phyloP scores from a whole-genome alignment of 768 basidiomycete genomes.

The Xerocomellus intermedius region DNA sequence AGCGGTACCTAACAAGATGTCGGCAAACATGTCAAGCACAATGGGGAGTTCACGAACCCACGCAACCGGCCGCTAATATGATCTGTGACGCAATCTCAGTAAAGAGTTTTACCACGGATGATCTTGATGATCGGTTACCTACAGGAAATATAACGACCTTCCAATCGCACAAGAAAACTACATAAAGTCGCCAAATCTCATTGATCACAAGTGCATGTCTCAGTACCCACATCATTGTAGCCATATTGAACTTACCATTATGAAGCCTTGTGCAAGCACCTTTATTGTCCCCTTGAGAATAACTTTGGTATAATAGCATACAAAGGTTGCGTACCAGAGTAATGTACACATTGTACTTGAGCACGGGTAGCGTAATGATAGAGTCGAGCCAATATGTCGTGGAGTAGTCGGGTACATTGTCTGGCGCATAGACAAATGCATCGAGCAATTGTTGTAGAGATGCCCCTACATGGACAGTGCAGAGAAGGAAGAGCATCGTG shows the following conservation, averaged over 20 bases:
- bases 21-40: background rate
- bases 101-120: background rate
- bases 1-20: background rate
- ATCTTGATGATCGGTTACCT: background rate
- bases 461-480: background rate
- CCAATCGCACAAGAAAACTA: background rate
- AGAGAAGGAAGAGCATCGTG: background rate
- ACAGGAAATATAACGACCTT: background rate
- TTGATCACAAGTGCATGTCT: background rate
- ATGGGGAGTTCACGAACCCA: background rate
- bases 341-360: background rate
- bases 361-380: background rate
- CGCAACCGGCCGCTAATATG: background rate
- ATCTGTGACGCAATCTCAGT: background rate
- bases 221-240: no score
- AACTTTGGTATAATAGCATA: background rate
- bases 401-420: background rate
- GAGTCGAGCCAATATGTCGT: constrained; percentile 1
- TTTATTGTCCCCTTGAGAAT: background rate
- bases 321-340: background rate
- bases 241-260: background rate
- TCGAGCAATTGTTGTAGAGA: constrained; percentile 3
- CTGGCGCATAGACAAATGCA: background rate
- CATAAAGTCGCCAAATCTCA: constrained; percentile 4
- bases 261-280: background rate